Conservation (phyloP, 2,329 filamentous ascomycete species). For the Cytospora mali region DNA sequence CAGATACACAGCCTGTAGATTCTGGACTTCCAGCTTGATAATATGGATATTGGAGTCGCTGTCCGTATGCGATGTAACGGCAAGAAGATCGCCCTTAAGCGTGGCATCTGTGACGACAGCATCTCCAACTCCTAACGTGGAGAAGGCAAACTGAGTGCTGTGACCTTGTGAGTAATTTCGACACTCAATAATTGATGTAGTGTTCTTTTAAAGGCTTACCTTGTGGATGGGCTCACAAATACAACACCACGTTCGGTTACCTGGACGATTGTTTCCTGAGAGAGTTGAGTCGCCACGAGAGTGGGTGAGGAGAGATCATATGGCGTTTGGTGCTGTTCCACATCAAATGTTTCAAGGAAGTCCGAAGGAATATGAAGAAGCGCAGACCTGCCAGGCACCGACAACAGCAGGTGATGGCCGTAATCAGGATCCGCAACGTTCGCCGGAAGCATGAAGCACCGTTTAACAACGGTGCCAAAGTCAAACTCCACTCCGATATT, state of each 20-base stretch:
- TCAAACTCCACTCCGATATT: slow-evolving; percentile 63
- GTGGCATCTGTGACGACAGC: slow-evolving; percentile 47
- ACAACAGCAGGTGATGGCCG: slow-evolving; percentile 49
- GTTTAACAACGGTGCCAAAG: slow-evolving; percentile 50
- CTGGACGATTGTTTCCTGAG: slow-evolving; percentile 50
- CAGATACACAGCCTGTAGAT: slow-evolving; percentile 35
- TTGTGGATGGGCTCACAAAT: slow-evolving; percentile 40
- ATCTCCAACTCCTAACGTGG: slow-evolving; percentile 32
- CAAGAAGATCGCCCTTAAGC: slow-evolving; percentile 42
- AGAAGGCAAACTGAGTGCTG: slow-evolving; percentile 19
- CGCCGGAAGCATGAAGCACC: slow-evolving; percentile 55
- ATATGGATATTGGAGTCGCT: slow-evolving; percentile 44
- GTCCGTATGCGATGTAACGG: slow-evolving; percentile 45
- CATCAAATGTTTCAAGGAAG: slow-evolving; percentile 48
- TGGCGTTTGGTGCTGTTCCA: slow-evolving; percentile 43
- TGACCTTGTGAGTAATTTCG: background rate
- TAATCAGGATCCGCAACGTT: slow-evolving; percentile 30
- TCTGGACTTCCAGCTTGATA: slow-evolving; percentile 40
- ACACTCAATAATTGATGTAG: background rate
- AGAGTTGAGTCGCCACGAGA: slow-evolving; percentile 46
- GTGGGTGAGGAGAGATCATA: slow-evolving; percentile 60
- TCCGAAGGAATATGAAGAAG: slow-evolving; percentile 53
- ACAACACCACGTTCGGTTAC: slow-evolving; percentile 54
- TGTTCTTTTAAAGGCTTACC: slow-evolving; percentile 37
- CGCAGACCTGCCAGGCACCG: slow-evolving; percentile 52